A percentile compares a stretch with the other conserved stretches of the same genome.
Evolutionary conservation across 2,329 filamentous ascomycete species (phyloP).

Genomic region (Diaporthe capsici): DNA sequence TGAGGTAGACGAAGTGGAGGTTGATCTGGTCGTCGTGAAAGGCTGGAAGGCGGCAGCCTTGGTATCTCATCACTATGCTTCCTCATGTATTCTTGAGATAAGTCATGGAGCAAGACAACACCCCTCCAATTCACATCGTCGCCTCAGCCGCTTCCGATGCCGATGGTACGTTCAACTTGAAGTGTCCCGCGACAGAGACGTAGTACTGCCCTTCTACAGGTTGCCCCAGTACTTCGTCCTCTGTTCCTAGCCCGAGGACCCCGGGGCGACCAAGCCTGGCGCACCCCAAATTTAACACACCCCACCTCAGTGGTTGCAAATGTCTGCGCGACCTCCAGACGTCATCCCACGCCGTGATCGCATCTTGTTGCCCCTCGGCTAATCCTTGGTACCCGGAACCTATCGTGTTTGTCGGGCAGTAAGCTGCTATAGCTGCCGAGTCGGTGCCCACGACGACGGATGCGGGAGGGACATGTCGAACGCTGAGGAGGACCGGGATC

Average conservation of each 20-base stretch:
- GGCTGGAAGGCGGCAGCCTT: background rate
- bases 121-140: background rate
- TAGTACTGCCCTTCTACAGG: background rate
- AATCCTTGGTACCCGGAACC: accelerated
- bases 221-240: background rate
- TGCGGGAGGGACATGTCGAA: background rate
- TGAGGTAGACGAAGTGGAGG: background rate
- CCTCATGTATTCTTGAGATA: too few species aligned
- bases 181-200: background rate
- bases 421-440: background rate
- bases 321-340: background rate
- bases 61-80: too few species aligned
- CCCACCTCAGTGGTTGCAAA: background rate
- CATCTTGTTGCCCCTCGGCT: background rate
- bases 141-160: background rate
- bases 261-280: background rate
- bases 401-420: background rate
- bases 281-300: background rate
- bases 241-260: background rate
- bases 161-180: background rate
- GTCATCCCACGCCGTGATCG: background rate
- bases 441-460: background rate
- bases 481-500: background rate
- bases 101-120: background rate
- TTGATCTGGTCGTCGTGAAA: background rate